phyloP scores from a whole-genome alignment of 768 basidiomycete species.

The Auriscalpium vulgare region DNA sequence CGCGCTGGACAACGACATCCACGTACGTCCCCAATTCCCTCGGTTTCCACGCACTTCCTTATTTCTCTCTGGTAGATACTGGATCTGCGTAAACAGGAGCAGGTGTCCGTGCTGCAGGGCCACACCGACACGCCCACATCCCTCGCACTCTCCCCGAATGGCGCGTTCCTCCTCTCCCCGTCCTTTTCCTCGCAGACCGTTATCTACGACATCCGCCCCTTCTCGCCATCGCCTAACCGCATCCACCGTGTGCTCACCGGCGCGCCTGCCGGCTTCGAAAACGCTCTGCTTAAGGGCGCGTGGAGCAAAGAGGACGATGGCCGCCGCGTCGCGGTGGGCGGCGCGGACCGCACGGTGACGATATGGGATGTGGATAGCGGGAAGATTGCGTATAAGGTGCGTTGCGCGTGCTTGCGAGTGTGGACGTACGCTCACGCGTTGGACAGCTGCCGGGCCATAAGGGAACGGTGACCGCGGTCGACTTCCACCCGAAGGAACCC shows the following conservation, averaged over 20 bases:
- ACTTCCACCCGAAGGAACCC: constrained; percentile 94
- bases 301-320: constrained; percentile 89
- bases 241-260: constrained; percentile 75
- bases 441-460: constrained; percentile 87
- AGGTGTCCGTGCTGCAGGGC: constrained; percentile 73
- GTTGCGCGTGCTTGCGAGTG: constrained; percentile 8
- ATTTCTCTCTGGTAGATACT: constrained; percentile 50
- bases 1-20: constrained; percentile 92
- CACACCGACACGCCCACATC: constrained; percentile 93
- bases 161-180: constrained; percentile 81
- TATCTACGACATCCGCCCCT: constrained; percentile 91
- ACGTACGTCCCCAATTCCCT: constrained; percentile 38
- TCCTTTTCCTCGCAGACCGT: constrained; percentile 85
- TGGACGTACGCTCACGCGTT: not conserved
- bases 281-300: constrained; percentile 69
- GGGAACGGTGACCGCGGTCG: constrained; percentile 91
- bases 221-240: constrained; percentile 77
- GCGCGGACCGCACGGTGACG: constrained; percentile 80
- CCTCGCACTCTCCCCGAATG: constrained; percentile 84
- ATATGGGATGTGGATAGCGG: constrained; percentile 83
- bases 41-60: constrained; percentile 7
- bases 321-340: constrained; percentile 76
- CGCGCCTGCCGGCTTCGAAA: constrained; percentile 92
- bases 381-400: constrained; percentile 71
- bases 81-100: constrained; percentile 79